Base-by-base conservation (phyloP, 257 asterid species). In the Rubia yunnanensis region DNA sequence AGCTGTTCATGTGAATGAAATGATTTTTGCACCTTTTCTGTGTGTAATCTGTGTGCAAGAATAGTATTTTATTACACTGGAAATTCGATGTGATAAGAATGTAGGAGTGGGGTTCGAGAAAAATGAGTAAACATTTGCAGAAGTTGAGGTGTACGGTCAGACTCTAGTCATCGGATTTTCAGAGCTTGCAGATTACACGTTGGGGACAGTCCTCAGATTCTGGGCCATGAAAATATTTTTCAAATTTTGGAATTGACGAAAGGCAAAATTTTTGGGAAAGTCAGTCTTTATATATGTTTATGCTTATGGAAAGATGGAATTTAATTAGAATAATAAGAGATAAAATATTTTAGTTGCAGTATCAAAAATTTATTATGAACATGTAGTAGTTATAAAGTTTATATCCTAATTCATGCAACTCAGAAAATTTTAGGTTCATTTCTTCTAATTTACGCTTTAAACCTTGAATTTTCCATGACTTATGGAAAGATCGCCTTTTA, bases 161-260 rank as follows among this genome's bases (percentile, higher is more conserved):
- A 15, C 61, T 64, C 49, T n/a, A 30, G 74, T 46, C 34, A 31
- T 65, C 49, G 34, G 48, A 4, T n/a, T 30, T 64, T 48, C 58
- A 18, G 23, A 39, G 5, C 3, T 63, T 34, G 41, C 59, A 5
- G 64, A 71, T 49, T 58, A 69, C 24, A 39, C 20, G 10, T 15
- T 5, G 63, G 64, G 3, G 64, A 6, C 52, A 53, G 65, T 66
- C 79, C 77, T 41, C 62, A 73, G 69, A 64, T 59, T 82, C 76
- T 67, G 70, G 70, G 64, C 83, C 81, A 59, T 77, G 64, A 3
- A 44, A 35, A 48, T 13, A 5, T 2, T 61, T 23, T 36, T 35
- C 36, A 14, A 57, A 20, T n/a, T 22, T 50, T 50, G 0, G 52
- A 3, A 44, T 44, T 44, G 14, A 44, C 52, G 20, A 5, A 44